Evolutionary conservation across 2,329 filamentous ascomycete genomes (phyloP).

Genomic region (Remersonia thermophila): DNA sequence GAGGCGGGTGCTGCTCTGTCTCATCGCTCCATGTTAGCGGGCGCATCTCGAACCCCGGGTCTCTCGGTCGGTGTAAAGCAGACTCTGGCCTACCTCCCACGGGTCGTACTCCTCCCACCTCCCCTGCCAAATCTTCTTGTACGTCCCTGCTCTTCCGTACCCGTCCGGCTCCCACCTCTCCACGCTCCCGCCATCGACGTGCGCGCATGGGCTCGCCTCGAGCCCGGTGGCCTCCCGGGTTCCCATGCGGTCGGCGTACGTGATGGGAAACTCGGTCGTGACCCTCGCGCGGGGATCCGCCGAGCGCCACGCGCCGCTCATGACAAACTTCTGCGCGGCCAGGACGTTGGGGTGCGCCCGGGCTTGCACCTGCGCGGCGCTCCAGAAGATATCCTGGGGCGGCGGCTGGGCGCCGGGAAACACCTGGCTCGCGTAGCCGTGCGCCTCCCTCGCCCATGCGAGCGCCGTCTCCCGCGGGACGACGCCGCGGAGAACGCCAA

Average conservation of each 20-base stretch:
- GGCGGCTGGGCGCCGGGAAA: no score
- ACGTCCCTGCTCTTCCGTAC: slow-evolving; percentile 47
- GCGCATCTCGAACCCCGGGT: no score
- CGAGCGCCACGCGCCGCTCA: slow-evolving; percentile 36
- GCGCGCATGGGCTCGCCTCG: slow-evolving; percentile 38
- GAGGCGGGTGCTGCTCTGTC: slow-evolving; percentile 40
- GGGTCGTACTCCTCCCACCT: slow-evolving; percentile 65
- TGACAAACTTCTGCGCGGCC: slow-evolving; percentile 34
- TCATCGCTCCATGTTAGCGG: no score
- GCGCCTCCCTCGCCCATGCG: slow-evolving; percentile 37
- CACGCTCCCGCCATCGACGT: slow-evolving; percentile 51
- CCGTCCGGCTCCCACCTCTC: slow-evolving; percentile 56
- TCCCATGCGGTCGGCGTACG: slow-evolving; percentile 49
- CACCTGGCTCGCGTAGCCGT: slow-evolving; percentile 36
- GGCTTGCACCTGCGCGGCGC: slow-evolving; percentile 27
- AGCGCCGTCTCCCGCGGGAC: slow-evolving; percentile 17
- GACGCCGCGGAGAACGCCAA: slow-evolving; percentile 17
- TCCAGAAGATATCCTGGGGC: slow-evolving; percentile 29
- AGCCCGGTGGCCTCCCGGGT: slow-evolving; percentile 31
- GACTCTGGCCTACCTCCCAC: slow-evolving; percentile 52
- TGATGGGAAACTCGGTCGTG: slow-evolving; percentile 34
- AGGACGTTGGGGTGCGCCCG: slow-evolving; percentile 29
- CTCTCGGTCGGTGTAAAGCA: no score
- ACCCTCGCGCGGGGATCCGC: slow-evolving; percentile 33
- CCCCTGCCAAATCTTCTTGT: slow-evolving; percentile 53